These are phyloP conservation scores for Cornus suecica DNA, from an alignment of 148 eudicot species.

Conservation along the genomic window DNA sequence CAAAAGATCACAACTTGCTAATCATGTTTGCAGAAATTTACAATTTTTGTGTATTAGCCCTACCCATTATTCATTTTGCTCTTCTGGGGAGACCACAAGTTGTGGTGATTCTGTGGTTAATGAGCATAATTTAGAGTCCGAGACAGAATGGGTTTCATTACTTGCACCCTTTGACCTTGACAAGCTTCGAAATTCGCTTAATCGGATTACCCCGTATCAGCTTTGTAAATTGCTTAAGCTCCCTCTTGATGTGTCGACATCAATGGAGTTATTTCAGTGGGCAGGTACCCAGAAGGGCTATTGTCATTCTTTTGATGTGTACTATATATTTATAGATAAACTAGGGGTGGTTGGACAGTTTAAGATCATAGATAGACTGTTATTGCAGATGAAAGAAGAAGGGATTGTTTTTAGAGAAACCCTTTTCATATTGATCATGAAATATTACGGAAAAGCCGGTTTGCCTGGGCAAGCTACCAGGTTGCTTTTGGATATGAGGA, in stretches of 20 bases:
- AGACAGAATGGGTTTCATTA: slow-evolving; percentile 75
- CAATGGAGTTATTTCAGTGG: slow-evolving; percentile 71
- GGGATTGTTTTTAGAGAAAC: slow-evolving; percentile 59
- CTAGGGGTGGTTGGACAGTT: slow-evolving; percentile 60
- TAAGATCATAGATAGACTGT: slow-evolving; percentile 64
- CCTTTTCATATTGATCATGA: slow-evolving; percentile 77
- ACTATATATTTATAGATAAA: slow-evolving; percentile 66
- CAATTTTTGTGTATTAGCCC: slow-evolving; percentile 21
- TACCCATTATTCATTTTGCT: slow-evolving; percentile 20
- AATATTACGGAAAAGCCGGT: slow-evolving; percentile 64
- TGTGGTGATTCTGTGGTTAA: slow-evolving; percentile 1
- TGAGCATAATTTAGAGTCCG: slow-evolving; percentile 26
- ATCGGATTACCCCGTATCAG: slow-evolving; percentile 63
- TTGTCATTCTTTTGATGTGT: slow-evolving; percentile 74
- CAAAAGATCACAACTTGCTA: slow-evolving; percentile 27
- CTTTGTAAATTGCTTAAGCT: slow-evolving; percentile 69
- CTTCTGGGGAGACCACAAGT: slow-evolving; percentile 24
- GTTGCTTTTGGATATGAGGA: slow-evolving; percentile 87
- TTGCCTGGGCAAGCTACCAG: slow-evolving; percentile 92
- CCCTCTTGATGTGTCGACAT: slow-evolving; percentile 76
- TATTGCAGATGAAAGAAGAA: slow-evolving; percentile 84
- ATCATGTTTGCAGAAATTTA: slow-evolving; percentile 22
- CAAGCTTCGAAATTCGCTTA: slow-evolving; percentile 60
- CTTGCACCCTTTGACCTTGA: slow-evolving; percentile 81
- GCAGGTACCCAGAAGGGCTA: slow-evolving; percentile 75